phyloP scores from a whole-genome alignment of 768 basidiomycete species.

The Lactarius deliciosus region DNA sequence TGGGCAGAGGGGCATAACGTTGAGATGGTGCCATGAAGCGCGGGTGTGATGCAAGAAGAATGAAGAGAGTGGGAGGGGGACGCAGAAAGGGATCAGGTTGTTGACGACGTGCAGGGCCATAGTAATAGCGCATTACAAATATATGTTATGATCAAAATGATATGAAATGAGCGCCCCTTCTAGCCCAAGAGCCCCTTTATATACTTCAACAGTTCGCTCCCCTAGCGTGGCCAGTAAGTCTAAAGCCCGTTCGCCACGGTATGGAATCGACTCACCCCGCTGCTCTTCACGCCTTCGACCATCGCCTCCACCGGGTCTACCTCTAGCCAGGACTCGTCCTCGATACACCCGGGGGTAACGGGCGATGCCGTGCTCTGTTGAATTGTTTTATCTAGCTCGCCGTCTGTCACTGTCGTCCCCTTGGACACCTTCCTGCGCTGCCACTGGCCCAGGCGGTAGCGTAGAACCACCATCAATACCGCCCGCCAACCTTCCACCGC shows the following conservation, averaged over 20 bases:
- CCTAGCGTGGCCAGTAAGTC: slow-evolving; percentile 41
- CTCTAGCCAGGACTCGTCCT: slow-evolving; percentile 33
- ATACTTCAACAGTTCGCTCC: slow-evolving; percentile 34
- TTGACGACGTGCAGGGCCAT: neutral
- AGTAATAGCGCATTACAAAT: slow-evolving; percentile 2
- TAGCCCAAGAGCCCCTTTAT: slow-evolving; percentile 28
- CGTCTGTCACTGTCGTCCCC: slow-evolving; percentile 6
- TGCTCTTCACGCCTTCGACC: slow-evolving; percentile 72
- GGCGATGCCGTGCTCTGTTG: slow-evolving; percentile 27
- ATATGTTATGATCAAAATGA: neutral
- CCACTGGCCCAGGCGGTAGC: slow-evolving; percentile 63
- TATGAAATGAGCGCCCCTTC: neutral
- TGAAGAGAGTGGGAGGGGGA: neutral
- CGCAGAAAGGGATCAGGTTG: neutral
- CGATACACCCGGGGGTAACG: slow-evolving; percentile 37
- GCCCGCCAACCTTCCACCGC: slow-evolving; percentile 79
- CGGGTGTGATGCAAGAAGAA: neutral
- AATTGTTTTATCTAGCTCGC: slow-evolving; percentile 11
- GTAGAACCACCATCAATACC: slow-evolving; percentile 63
- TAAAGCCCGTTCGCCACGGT: neutral
- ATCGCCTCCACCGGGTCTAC: slow-evolving; percentile 63
- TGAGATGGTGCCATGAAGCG: slow-evolving; percentile 45
- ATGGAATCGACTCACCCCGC: slow-evolving; percentile 49
- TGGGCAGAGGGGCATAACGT: slow-evolving; percentile 52
- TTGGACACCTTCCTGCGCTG: slow-evolving; percentile 41